Conservation (phyloP, 306 rosid species). For the Medicago lupulina region DNA sequence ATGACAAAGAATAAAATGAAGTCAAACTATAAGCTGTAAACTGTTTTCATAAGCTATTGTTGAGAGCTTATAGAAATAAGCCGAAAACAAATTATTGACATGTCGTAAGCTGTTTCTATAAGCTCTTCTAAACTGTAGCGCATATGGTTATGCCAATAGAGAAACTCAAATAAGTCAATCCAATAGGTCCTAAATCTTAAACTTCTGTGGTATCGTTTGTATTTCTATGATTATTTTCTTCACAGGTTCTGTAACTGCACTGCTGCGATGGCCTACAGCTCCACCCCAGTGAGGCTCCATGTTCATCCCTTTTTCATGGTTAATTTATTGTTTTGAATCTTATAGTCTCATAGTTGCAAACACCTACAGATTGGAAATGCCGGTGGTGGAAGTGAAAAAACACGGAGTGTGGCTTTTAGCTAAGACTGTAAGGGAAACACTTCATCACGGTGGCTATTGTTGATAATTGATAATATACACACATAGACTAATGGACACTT, state of each 20-base stretch:
- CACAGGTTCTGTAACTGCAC: constrained; percentile 77
- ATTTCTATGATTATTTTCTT: constrained; percentile 33
- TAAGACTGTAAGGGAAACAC: constrained; percentile 68
- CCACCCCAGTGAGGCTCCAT: constrained; percentile 73
- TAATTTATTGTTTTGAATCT: constrained; percentile 29
- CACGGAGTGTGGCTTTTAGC: constrained; percentile 96
- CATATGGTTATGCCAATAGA: not conserved
- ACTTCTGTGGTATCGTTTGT: constrained; percentile 27
- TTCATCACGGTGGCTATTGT: not conserved
- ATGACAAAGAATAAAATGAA: not conserved
- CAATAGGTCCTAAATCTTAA: constrained; percentile 3
- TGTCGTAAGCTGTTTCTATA: not conserved
- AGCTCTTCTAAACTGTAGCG: not conserved
- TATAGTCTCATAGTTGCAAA: constrained; percentile 37
- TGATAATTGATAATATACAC: constrained; percentile 2
- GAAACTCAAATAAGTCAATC: not conserved
- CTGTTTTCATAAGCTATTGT: not conserved
- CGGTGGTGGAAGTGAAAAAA: constrained; percentile 84
- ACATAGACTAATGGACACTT: constrained; percentile 1
- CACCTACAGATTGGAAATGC: constrained; percentile 85
- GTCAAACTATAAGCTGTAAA: not conserved
- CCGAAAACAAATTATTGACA: not conserved
- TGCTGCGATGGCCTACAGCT: constrained; percentile 95
- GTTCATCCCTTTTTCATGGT: constrained; percentile 12
- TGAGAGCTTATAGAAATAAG: not conserved